These are phyloP conservation scores for Pythium periplocum DNA, from an alignment of 352 stramenopile genomes.

Conservation along the genomic window DNA sequence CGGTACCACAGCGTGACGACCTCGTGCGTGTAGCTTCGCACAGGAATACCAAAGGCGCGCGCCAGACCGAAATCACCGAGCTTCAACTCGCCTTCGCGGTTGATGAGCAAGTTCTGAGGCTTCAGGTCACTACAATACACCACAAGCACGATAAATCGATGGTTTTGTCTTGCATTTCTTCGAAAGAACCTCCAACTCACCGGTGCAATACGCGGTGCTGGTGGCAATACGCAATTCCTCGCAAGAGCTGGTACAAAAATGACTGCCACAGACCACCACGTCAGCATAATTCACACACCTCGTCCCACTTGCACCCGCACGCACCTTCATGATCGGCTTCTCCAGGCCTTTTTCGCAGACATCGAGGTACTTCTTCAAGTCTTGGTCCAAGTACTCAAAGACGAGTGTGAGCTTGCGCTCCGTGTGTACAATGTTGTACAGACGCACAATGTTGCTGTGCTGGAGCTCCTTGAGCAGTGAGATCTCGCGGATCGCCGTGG, in stretches of 20 bases:
- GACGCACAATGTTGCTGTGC: constrained; percentile 97
- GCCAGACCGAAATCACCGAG: constrained; percentile 99
- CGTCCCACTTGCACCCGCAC: not conserved
- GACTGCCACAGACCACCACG: constrained; percentile 23
- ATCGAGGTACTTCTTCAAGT: constrained; percentile 99
- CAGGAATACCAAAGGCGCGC: constrained; percentile 98
- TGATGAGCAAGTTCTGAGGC: constrained; percentile 98
- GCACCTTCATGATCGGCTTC: constrained; percentile 79
- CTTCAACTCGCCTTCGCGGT: constrained; percentile 97
- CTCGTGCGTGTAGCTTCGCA: constrained; percentile 98
- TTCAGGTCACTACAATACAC: constrained; percentile 93
- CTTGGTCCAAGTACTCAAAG: constrained; percentile 99
- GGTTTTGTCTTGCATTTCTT: too few relatives aligned
- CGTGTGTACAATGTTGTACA: constrained; percentile 99
- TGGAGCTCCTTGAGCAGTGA: constrained; percentile 96
- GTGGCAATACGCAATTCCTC: constrained; percentile 99
- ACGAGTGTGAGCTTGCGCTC: constrained; percentile 99
- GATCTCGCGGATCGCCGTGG: constrained; percentile 98
- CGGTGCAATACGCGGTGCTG: constrained; percentile 93
- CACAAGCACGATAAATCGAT: too few relatives aligned
- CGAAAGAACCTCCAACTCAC: constrained; percentile 22
- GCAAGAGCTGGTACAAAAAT: constrained; percentile 99
- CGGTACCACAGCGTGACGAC: constrained; percentile 99
- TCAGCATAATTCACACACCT: not conserved
- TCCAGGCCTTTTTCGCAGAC: constrained; percentile 97